Evolutionary conservation across 352 stramenopile genomes (phyloP).

Genomic region (Pythium phragmitis): DNA sequence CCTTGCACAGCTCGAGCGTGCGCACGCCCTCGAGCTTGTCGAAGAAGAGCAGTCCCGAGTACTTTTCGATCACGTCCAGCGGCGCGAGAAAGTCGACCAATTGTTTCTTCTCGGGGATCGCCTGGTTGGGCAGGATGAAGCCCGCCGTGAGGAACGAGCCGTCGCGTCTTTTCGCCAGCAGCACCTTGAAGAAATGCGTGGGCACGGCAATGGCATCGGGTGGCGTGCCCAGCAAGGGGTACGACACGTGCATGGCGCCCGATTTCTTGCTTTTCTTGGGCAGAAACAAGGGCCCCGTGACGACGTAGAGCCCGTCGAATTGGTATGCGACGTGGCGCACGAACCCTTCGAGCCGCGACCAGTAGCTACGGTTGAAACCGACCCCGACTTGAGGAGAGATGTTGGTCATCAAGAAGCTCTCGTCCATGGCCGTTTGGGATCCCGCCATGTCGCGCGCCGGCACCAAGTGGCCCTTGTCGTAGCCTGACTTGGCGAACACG

Average conservation of each 20-base stretch:
- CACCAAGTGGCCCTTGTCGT: conserved; percentile 94
- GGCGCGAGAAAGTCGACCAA: conserved; percentile 87
- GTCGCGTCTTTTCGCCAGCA: conserved; percentile 62
- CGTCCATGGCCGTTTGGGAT: conserved; percentile 82
- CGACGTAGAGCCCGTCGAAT: conserved; percentile 85
- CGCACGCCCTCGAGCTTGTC: conserved; percentile 61
- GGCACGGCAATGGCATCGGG: conserved; percentile 89
- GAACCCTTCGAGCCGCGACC: conserved; percentile 85
- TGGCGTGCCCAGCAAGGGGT: conserved; percentile 81
- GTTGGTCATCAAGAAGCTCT: conserved; percentile 96
- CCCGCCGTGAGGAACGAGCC: conserved; percentile 79
- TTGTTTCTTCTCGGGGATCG: conserved; percentile 70
- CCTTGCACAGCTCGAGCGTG: conserved; percentile 59
- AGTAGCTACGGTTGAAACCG: conserved; percentile 89
- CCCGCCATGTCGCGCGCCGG: conserved; percentile 89
- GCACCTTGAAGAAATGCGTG: conserved; percentile 97
- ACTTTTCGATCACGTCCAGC: conserved; percentile 91
- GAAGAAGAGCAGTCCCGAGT: conserved; percentile 93
- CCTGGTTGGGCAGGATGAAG: conserved; percentile 94
- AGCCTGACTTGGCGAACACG: conserved; percentile 90
- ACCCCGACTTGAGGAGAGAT: conserved; percentile 91
- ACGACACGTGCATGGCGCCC: conserved; percentile 66
- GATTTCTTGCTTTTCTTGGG: conserved; percentile 70
- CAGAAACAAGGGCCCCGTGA: conserved; percentile 94
- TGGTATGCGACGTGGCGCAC: conserved; percentile 77